Conservation (phyloP, 768 basidiomycete species). For the Suillus subalutaceus region DNA sequence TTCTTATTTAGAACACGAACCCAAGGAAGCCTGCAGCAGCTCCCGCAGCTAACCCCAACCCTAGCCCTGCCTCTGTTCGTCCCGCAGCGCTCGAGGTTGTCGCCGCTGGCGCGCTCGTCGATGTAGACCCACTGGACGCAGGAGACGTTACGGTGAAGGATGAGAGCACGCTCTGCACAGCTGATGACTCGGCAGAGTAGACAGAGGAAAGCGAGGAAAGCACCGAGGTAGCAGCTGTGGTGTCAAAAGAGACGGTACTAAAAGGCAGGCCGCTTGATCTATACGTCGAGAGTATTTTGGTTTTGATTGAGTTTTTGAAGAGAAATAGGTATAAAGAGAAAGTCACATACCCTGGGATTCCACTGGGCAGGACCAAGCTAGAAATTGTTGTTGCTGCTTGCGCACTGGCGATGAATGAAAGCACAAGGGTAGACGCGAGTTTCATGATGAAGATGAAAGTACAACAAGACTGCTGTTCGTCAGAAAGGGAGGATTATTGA, state of each 20-base stretch:
- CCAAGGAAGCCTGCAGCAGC: constrained; percentile 14
- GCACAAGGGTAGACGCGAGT: constrained; percentile 11
- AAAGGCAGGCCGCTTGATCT: constrained; percentile 29
- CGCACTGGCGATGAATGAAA: constrained; percentile 12
- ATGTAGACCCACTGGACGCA: too few relatives aligned
- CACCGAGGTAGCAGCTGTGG: constrained; percentile 22
- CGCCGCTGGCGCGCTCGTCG: neutral
- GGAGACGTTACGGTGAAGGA: too few relatives aligned
- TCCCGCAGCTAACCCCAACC: neutral
- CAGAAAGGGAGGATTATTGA: too few relatives aligned
- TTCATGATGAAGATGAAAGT: constrained; percentile 17
- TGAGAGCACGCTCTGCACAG: constrained; percentile 13
- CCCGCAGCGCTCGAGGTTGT: constrained; percentile 15
- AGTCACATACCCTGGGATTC: constrained; percentile 25
- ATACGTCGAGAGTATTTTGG: neutral
- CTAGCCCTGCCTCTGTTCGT: neutral
- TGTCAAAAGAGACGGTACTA: constrained; percentile 24
- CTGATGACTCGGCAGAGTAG: constrained; percentile 30
- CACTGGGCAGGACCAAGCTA: constrained; percentile 16
- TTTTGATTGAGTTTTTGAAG: neutral
- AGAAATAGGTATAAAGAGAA: neutral
- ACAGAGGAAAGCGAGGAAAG: constrained; percentile 27
- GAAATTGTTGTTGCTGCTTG: neutral
- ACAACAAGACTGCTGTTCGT: neutral
- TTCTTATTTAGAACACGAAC: constrained; percentile 6